Evolutionary conservation across 1,284 basidiomycete species (phyloP), one percentile per base, ranked within the genome.

Genomic region (Rugosomyces carneus): DNA sequence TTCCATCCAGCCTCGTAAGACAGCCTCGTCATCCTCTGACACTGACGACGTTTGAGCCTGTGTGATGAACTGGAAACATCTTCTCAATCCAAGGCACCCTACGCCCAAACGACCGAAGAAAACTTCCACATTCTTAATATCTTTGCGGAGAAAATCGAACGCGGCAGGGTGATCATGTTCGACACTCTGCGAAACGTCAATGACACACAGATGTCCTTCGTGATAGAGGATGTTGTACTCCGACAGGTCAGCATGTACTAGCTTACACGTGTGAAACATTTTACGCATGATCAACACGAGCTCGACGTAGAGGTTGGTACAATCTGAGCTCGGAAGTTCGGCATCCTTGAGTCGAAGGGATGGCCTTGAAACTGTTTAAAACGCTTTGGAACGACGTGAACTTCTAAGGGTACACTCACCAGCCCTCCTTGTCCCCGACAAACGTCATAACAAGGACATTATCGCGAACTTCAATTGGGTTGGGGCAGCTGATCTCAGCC

Each of bases 391-490:
- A 29, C 11, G 27, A 3, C n/a, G 5, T 19, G 13, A 40, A 21
- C 15, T 34, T 16, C 13, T 13, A 19, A 15, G 35, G 23, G 50
- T 31, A 40, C 23, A 69, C 79, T 47, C 60, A 89, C 88, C 90
- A 91, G 54, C 89, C 89, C 29, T 88, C 81, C 40, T 74, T 73
- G 53, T 84, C 75, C 5, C 94, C 94, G 13, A 99, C 66, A 61
- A 98, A 98, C 44, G 81, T 79, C 95, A 99, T 99, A 9, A 96
- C 93, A 15, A 99, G 76, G 0, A 99, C 92, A 59, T 99, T 98
- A 63, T 98, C 94, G 43, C 94, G 78, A 18, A 97, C 89, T 64
- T 99, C 96, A 20, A 96, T 64, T 0, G 93, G 90, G 39, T 87
- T 82, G 0, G 96, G 96, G 52, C 89, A 91, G 21, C 80, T 75